Evolutionary conservation across 2,329 filamentous ascomycete genomes (phyloP).

Genomic region (Juglanconis juglandina): DNA sequence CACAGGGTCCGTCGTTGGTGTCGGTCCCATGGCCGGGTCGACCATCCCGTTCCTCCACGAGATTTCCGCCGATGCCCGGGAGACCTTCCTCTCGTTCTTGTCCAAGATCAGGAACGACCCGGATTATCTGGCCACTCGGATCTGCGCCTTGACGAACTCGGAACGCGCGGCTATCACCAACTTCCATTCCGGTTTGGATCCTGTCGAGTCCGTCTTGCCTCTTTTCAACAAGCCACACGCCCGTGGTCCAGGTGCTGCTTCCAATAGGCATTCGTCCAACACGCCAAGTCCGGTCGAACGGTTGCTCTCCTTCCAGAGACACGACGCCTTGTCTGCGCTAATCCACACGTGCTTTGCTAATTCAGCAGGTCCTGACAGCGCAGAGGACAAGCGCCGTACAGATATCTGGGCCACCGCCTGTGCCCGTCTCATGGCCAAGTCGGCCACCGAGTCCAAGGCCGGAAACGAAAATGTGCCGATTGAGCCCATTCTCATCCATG

Average conservation of each 20-base stretch:
- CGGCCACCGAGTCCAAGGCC: conserved; percentile 70
- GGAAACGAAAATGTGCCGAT: conserved; percentile 44
- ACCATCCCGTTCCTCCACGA: conserved; percentile 63
- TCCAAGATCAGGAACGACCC: conserved; percentile 80
- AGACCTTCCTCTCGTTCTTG: conserved; percentile 75
- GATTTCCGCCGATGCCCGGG: conserved; percentile 70
- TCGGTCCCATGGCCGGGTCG: conserved; percentile 37
- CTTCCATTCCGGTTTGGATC: conserved; percentile 75
- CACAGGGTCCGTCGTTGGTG: conserved; percentile 37
- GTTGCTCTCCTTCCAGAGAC: conserved; percentile 82
- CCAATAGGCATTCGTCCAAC: conserved; percentile 27
- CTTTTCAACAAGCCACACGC: conserved; percentile 55
- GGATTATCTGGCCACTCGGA: conserved; percentile 79
- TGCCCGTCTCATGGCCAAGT: conserved; percentile 75
- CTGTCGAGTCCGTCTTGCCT: conserved; percentile 77
- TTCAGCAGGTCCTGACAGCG: conserved; percentile 75
- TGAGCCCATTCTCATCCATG: conserved; percentile 76
- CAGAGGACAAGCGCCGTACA: conserved; percentile 74
- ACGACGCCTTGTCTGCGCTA: conserved; percentile 79
- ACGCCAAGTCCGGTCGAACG: conserved; percentile 69
- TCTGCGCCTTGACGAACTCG: conserved; percentile 69
- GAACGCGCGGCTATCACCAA: conserved; percentile 77
- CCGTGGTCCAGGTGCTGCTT: conserved; percentile 34
- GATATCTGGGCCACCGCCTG: conserved; percentile 87
- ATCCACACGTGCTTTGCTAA: conserved; percentile 88